Conservation (phyloP, 1,284 basidiomycete species). For the Rhodotorula sp. region DNA sequence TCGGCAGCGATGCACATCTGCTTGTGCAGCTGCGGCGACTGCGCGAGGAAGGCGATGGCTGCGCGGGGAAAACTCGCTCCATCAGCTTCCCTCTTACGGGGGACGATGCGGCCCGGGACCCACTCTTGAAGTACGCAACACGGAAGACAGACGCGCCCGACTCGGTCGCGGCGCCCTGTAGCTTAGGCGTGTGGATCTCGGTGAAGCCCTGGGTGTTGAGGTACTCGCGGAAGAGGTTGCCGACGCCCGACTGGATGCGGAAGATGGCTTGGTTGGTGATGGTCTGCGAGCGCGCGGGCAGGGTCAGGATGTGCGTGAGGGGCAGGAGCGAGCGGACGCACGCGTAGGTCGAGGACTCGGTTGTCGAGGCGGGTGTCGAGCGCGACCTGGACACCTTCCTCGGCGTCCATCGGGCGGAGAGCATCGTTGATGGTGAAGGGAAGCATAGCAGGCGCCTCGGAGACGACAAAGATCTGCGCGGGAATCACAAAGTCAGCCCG, state of each 20-base stretch:
- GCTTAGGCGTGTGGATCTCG: constrained; percentile 96
- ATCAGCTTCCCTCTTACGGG: too few species aligned
- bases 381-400: constrained; percentile 56
- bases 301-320: neutral
- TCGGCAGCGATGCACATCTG: constrained; percentile 99
- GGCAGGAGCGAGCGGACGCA: constrained; percentile 50
- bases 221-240: constrained; percentile 83
- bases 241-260: constrained; percentile 82
- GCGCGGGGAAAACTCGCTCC: neutral
- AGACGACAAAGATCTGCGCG: constrained; percentile 72
- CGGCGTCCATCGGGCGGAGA: constrained; percentile 44
- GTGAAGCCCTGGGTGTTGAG: constrained; percentile 73
- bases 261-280: constrained; percentile 96
- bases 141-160: constrained; percentile 96
- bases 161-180: constrained; percentile 96
- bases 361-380: constrained; percentile 94
- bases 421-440: constrained; percentile 96
- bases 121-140: constrained; percentile 95
- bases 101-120: too few species aligned
- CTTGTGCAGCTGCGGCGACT: constrained; percentile 95
- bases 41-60: constrained; percentile 89
- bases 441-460: constrained; percentile 65
- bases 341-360: constrained; percentile 88
- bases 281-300: constrained; percentile 57
- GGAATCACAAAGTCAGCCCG: neutral